A percentile compares a stretch with the other conserved stretches of the same genome.
phyloP scores from a whole-genome alignment of 768 basidiomycete species.

The Termitomyces bulborhizus region DNA sequence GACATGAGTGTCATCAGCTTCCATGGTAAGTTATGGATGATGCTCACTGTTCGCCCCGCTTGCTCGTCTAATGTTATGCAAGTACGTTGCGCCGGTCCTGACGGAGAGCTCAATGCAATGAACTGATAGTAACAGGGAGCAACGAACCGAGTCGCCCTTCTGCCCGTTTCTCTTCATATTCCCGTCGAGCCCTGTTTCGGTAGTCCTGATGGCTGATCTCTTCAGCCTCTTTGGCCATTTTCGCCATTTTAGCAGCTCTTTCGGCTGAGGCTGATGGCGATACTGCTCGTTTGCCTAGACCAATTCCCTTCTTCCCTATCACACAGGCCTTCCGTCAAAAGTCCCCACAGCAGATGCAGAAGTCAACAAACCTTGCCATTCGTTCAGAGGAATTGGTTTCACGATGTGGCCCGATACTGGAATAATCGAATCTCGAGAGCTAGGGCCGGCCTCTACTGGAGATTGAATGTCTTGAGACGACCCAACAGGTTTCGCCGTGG shows the following conservation, averaged over 20 bases:
- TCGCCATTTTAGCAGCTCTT: slow-evolving; percentile 68
- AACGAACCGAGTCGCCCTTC: slow-evolving; percentile 55
- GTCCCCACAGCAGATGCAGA: slow-evolving; percentile 1
- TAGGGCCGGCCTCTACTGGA: background rate
- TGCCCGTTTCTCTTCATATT: slow-evolving; percentile 72
- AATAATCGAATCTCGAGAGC: background rate
- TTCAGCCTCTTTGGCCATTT: slow-evolving; percentile 72
- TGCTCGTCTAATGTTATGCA: slow-evolving; percentile 73
- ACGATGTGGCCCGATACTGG: slow-evolving; percentile 31
- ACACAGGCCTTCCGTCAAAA: background rate
- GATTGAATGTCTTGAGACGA: slow-evolving; percentile 1
- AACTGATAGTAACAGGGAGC: background rate
- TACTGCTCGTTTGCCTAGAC: slow-evolving; percentile 58
- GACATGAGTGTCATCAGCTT: background rate
- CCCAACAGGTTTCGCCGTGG: slow-evolving; percentile 1
- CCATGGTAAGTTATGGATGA: slow-evolving; percentile 1
- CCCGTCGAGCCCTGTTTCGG: slow-evolving; percentile 63
- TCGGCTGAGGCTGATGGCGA: slow-evolving; percentile 58
- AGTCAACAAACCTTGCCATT: slow-evolving; percentile 68
- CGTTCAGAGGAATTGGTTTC: slow-evolving; percentile 69
- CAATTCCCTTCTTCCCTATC: slow-evolving; percentile 76
- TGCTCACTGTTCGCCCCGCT: slow-evolving; percentile 46
- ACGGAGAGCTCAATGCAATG: background rate
- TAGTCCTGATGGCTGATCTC: slow-evolving; percentile 49
- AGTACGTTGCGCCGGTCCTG: slow-evolving; percentile 64